These are phyloP conservation scores for Wallacemonas sp. DNA, from an alignment of 208 protist genomes.

Conservation along the genomic window DNA sequence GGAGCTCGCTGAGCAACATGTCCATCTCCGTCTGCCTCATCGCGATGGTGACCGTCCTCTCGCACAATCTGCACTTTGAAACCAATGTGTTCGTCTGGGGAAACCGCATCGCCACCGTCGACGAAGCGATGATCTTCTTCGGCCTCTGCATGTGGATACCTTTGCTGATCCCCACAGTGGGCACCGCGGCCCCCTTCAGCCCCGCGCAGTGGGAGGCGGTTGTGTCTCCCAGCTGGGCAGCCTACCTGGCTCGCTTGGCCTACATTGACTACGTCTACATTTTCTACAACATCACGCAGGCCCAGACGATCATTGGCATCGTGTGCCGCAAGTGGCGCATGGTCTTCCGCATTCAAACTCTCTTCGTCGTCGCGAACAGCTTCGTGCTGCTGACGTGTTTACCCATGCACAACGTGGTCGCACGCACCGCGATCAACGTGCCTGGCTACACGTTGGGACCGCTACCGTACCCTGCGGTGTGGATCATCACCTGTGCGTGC, in stretches of 20 bases:
- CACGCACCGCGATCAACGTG: conserved; percentile 22
- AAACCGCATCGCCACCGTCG: conserved; percentile 81
- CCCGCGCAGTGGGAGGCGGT: conserved; percentile 23
- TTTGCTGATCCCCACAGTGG: conserved; percentile 48
- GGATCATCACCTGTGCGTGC: conserved; percentile 75
- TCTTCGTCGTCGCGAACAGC: conserved; percentile 57
- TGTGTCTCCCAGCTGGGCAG: conserved; percentile 19
- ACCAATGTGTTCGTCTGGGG: conserved; percentile 86
- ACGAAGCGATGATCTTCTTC: conserved; percentile 92
- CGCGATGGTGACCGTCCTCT: conserved; percentile 67
- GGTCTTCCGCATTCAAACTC: conserved; percentile 62
- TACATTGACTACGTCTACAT: conserved; percentile 62
- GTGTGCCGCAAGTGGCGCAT: conserved; percentile 44
- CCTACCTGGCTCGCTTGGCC: conserved; percentile 15
- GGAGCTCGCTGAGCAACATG: conserved; percentile 71
- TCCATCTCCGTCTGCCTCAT: conserved; percentile 60
- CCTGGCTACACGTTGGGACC: conserved; percentile 58
- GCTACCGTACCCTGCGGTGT: conserved; percentile 80
- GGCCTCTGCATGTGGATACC: conserved; percentile 69
- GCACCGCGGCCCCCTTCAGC: conserved; percentile 28
- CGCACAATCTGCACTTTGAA: conserved; percentile 86
- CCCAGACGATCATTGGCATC: conserved; percentile 54
- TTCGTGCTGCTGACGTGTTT: conserved; percentile 54
- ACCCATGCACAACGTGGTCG: conserved; percentile 39
- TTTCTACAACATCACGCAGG: conserved; percentile 62